These are phyloP conservation scores for Penicillium flavigenum DNA, from an alignment of 495 filamentous ascomycete genomes.

Conservation along the genomic window DNA sequence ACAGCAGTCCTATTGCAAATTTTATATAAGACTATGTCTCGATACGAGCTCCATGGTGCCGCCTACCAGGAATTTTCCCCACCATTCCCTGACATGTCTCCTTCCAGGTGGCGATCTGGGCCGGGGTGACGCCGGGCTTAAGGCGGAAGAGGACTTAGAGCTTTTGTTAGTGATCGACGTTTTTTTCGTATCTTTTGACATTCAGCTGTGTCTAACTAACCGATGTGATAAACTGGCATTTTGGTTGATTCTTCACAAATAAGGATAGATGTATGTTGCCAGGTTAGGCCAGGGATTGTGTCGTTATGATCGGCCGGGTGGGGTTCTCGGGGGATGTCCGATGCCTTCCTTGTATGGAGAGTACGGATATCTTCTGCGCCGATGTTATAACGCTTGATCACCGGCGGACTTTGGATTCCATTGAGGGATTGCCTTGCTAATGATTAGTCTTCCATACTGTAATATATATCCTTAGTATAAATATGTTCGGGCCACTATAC, in stretches of 20 bases:
- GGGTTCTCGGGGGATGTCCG: slow-evolving; percentile 13
- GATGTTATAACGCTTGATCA: neutral
- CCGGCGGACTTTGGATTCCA: too few relatives aligned
- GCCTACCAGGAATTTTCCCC: slow-evolving; percentile 40
- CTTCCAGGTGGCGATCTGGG: slow-evolving; percentile 34
- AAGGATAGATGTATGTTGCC: neutral
- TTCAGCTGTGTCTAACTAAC: slow-evolving; percentile 16
- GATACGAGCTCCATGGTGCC: neutral
- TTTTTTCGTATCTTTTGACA: neutral
- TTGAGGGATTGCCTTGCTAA: too few relatives aligned
- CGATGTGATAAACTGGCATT: slow-evolving; percentile 40
- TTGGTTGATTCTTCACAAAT: neutral
- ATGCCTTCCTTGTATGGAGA: neutral
- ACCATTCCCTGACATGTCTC: slow-evolving; percentile 35
- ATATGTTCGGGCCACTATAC: too few relatives aligned
- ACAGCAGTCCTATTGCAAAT: slow-evolving; percentile 27
- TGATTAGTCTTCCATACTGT: too few relatives aligned
- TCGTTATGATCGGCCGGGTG: neutral
- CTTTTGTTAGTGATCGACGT: slow-evolving; percentile 16
- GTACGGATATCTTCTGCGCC: neutral
- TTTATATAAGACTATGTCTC: neutral
- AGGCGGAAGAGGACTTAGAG: slow-evolving; percentile 45
- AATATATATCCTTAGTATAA: too few relatives aligned
- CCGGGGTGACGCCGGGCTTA: slow-evolving; percentile 35
- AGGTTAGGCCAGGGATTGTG: neutral